Base-by-base conservation (phyloP, 176 grass and related monocot genomes). In the Avena eriantha region DNA sequence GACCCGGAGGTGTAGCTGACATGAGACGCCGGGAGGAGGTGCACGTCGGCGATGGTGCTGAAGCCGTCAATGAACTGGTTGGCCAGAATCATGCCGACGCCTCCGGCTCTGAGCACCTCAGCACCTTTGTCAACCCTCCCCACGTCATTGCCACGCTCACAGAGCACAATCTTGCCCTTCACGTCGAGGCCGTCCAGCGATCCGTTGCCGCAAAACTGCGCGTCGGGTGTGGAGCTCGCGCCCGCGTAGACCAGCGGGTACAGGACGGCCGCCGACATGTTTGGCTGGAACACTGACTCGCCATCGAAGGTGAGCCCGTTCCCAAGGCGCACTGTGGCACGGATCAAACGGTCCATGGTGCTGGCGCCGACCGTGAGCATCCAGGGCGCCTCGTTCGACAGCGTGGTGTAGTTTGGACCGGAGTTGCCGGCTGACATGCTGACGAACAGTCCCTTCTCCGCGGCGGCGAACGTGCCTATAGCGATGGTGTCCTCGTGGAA, bases 311-410 rank as follows among this genome's bases (percentile, higher is more conserved):
- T 23, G 55, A 75, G 22, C 7, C 90, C 90, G 58, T 97, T 90
- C 0, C 82, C 79, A 6, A 97, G 75, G 17, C 45, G 69, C 26
- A 94, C 87, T 0, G 24, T 88, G 0, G 85, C 22, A 7, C 85
- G 19, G 7, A 97, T 69, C 4, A 80, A 86, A 1, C 90, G 82
- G 76, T 94, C 94, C 82, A 92, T 94, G 18, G 90, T 97, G 50
- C 85, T 88, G 4, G 90, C 94, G 0, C 72, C 92, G 22, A 97
- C 92, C 7, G 90, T 97, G n/a, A 97, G 88, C 41, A 92, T 79
- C 92, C 92, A 94, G 0, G 94, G 94, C 12, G 92, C 89, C 39
- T 92, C 92, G 26, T 92, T 97, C 0, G 53, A 13, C 56, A 94
- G 56, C 0, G 82, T 55, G 29, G 19, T 69, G 19, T 0, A 0